A percentile compares a stretch with the other conserved stretches of the same genome.
phyloP scores from a whole-genome alignment of 2,329 filamentous ascomycete genomes.

The Arachnopeziza araneosa region DNA sequence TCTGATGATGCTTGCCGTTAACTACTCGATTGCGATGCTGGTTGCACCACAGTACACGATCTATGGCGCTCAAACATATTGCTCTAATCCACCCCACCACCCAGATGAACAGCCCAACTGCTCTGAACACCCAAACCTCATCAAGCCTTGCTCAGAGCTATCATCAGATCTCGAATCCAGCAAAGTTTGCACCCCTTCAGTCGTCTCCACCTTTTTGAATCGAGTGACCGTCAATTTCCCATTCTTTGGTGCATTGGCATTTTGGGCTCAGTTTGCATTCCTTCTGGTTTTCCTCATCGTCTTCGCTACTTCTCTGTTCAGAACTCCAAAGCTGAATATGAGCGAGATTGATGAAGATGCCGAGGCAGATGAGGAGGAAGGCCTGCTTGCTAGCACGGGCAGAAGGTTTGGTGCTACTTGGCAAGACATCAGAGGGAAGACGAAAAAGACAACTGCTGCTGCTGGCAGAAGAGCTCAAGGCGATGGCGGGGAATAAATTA shows the following conservation, averaged over 20 bases:
- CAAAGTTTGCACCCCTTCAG: conserved; percentile 81
- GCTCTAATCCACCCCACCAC: conserved; percentile 57
- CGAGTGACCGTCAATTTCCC: conserved; percentile 90
- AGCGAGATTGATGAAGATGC: conserved; percentile 80
- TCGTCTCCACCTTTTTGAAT: conserved; percentile 90
- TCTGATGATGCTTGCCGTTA: conserved; percentile 82
- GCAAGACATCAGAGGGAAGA: conserved; percentile 59
- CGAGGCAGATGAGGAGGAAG: conserved; percentile 90
- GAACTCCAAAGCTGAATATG: conserved; percentile 71
- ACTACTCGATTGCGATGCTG: conserved; percentile 88
- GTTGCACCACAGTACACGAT: conserved; percentile 94
- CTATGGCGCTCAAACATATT: conserved; percentile 92
- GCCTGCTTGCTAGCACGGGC: conserved; percentile 76
- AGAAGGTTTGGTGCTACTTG: conserved; percentile 79
- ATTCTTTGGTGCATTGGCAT: conserved; percentile 86
- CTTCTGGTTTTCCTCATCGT: conserved; percentile 77
- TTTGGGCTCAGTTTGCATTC: conserved; percentile 95
- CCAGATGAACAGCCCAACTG: conserved; percentile 71
- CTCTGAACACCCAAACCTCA: conserved; percentile 59
- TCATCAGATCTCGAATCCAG: conserved; percentile 65
- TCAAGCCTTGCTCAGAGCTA: conserved; percentile 77
- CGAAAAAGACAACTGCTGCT: not conserved
- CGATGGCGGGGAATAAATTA: not conserved
- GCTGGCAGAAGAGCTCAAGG: not conserved
- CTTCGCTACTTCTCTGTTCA: conserved; percentile 72